A percentile compares a stretch with the other conserved stretches of the same genome.
These are phyloP conservation scores for Raphanus sativus DNA, from an alignment of 345 rosid species.

Conservation along the genomic window DNA sequence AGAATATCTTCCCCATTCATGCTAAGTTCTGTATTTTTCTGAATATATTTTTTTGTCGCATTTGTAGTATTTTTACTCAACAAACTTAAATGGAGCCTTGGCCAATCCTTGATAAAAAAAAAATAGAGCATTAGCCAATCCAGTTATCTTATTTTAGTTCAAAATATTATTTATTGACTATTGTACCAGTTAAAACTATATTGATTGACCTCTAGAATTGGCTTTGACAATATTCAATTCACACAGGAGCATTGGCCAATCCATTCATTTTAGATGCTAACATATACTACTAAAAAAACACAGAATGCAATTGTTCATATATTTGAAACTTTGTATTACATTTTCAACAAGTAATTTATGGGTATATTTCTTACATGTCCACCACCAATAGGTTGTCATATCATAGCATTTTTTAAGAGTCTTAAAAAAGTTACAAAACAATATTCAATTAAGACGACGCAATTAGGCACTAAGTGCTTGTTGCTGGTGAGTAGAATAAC, in stretches of 20 bases:
- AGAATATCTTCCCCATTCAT: conserved; percentile 34
- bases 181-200: conserved; percentile 11
- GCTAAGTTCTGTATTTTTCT: not conserved
- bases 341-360: not conserved
- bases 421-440: not conserved
- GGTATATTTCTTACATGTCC: conserved; percentile 25
- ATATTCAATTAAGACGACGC: conserved; percentile 24
- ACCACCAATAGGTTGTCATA: conserved; percentile 29
- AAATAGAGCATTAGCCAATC: not conserved
- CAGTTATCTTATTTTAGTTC: not conserved
- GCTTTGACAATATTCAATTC: conserved; percentile 2
- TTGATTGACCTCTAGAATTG: conserved; percentile 13
- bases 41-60: not conserved
- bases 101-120: not conserved
- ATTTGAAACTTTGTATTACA: not conserved
- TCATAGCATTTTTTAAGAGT: not conserved
- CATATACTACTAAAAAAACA: not conserved
- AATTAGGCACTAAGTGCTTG: conserved; percentile 39
- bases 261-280: not conserved
- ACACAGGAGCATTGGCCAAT: too few relatives aligned
- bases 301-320: not conserved
- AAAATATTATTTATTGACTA: not conserved
- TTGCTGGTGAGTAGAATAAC: conserved; percentile 39
- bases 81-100: not conserved
- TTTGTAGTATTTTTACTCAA: conserved; percentile 8